These are phyloP conservation scores for Mycocentrospora acerina DNA, from an alignment of 2,329 filamentous ascomycete genomes.

Conservation along the genomic window DNA sequence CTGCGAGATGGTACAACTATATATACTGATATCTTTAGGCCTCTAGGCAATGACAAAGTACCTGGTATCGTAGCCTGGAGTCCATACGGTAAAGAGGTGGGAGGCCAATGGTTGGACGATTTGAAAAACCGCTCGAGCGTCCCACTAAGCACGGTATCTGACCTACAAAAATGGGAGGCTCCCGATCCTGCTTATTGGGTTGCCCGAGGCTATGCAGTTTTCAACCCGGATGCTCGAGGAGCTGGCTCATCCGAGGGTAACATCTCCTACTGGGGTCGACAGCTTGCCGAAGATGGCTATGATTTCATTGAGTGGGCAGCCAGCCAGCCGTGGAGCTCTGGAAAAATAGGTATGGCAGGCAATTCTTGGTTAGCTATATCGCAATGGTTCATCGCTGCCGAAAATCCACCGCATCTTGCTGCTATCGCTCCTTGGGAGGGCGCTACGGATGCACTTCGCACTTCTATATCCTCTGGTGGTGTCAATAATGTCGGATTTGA, in stretches of 20 bases:
- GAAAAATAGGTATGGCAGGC: constrained; percentile 45
- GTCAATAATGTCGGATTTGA: no score
- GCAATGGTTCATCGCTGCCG: constrained; percentile 47
- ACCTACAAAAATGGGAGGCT: no score
- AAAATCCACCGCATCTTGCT: constrained; percentile 44
- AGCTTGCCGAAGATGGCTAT: constrained; percentile 47
- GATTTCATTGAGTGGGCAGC: constrained; percentile 44
- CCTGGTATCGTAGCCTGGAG: constrained; percentile 48
- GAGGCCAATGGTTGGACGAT: no score
- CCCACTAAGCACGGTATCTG: no score
- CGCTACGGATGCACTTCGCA: constrained; percentile 21
- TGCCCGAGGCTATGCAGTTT: constrained; percentile 31
- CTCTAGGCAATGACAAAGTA: constrained; percentile 29
- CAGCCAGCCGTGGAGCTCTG: constrained; percentile 48
- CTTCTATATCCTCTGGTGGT: not conserved
- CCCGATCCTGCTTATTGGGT: constrained; percentile 42
- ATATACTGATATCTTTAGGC: constrained; percentile 7
- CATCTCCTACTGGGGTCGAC: constrained; percentile 3
- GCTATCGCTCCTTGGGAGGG: constrained; percentile 52
- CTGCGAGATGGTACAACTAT: constrained; percentile 8
- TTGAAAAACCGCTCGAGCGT: no score
- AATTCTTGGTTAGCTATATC: constrained; percentile 46
- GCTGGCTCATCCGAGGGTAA: constrained; percentile 31
- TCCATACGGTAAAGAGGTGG: constrained; percentile 50
- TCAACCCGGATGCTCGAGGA: constrained; percentile 31